These are phyloP conservation scores for Vanderwaltozyma polyspora DNA, from an alignment of 805 yeast genomes.

Conservation along the genomic window DNA sequence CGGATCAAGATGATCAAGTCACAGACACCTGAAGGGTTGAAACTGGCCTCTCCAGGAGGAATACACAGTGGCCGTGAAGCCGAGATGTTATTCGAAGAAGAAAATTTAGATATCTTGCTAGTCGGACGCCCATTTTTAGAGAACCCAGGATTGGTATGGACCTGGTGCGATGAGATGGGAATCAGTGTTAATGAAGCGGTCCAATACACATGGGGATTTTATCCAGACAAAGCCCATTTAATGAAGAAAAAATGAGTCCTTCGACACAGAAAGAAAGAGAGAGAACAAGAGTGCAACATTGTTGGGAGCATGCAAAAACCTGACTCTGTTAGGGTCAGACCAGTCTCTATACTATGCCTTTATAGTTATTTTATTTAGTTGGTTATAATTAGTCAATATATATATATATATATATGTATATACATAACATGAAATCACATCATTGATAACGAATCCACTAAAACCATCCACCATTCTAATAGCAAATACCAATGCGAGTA, in stretches of 20 bases:
- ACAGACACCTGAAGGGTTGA: constrained; percentile 1
- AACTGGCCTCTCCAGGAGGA: constrained; percentile 37
- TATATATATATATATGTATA: no score
- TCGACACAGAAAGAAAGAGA: constrained; percentile 11
- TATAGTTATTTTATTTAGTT: no score
- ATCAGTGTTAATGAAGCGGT: constrained; percentile 31
- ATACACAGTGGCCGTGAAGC: constrained; percentile 29
- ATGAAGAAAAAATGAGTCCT: background rate
- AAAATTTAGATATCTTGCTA: constrained; percentile 37
- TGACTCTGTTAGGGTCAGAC: no score
- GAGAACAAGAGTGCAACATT: constrained; percentile 4
- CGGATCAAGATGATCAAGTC: constrained; percentile 2
- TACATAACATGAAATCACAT: no score
- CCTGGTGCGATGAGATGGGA: constrained; percentile 40
- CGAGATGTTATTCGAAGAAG: constrained; percentile 31
- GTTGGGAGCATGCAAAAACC: background rate
- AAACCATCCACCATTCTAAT: no score
- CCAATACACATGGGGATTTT: constrained; percentile 26
- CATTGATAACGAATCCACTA: no score
- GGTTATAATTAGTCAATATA: no score
- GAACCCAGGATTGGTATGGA: constrained; percentile 40
- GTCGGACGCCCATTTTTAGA: constrained; percentile 37
- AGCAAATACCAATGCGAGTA: no score
- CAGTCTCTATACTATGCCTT: no score
- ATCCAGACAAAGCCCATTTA: constrained; percentile 5